These are phyloP conservation scores for Termitomyces sp. DNA, from an alignment of 768 basidiomycete genomes.

Conservation along the genomic window DNA sequence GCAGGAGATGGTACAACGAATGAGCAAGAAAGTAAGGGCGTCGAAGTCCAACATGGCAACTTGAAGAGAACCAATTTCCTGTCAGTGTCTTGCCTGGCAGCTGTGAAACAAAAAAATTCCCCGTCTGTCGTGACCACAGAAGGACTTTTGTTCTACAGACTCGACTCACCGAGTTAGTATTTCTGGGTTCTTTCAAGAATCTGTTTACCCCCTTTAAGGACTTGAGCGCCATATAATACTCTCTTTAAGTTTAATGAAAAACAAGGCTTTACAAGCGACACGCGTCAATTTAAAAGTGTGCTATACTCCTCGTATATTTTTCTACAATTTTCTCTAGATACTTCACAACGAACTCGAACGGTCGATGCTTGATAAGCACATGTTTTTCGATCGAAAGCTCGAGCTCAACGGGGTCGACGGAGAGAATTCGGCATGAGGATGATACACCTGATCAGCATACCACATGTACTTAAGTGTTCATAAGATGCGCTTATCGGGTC, in stretches of 20 bases:
- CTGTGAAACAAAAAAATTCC: not conserved
- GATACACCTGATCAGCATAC: too few species aligned
- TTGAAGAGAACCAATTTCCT: not conserved
- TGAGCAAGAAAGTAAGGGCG: slow-evolving; percentile 1
- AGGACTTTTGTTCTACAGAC: too few species aligned
- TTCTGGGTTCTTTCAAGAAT: too few species aligned
- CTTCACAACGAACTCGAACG: not conserved
- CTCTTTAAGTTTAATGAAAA: too few species aligned
- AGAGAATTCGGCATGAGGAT: too few species aligned
- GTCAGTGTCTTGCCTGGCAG: not conserved
- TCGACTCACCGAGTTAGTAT: too few species aligned
- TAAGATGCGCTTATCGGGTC: not conserved
- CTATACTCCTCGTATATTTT: not conserved
- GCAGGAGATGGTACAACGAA: not conserved
- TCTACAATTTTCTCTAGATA: too few species aligned
- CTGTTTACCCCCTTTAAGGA: not conserved
- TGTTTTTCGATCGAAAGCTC: not conserved
- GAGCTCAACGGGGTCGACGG: too few species aligned
- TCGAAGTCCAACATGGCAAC: not conserved
- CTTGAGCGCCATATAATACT: too few species aligned
- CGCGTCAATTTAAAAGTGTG: not conserved
- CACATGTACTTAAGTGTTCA: not conserved
- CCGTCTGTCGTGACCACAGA: too few species aligned
- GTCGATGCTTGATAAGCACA: not conserved
- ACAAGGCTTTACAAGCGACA: not conserved